phyloP scores from a whole-genome alignment of 2,329 filamentous ascomycete genomes.

The Calonectria fujianensis region DNA sequence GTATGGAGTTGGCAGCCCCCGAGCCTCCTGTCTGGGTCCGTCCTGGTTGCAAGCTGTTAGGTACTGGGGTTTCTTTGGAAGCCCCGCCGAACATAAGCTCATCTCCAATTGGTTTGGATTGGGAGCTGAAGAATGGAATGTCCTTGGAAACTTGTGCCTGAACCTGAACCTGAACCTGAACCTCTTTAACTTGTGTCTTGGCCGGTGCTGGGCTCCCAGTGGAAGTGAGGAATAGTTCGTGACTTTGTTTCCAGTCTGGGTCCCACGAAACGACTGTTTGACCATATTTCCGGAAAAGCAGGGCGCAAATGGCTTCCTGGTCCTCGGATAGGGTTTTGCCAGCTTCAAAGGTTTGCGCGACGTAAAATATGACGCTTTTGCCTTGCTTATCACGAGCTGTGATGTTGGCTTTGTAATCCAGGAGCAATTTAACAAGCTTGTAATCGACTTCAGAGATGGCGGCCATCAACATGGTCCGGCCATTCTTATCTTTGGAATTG shows the following conservation, averaged over 20 bases:
- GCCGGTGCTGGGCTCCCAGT: neutral
- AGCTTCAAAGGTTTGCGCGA: neutral
- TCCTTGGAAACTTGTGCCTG: neutral
- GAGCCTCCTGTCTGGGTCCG: neutral
- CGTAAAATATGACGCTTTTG: conserved; percentile 2
- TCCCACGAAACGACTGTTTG: conserved; percentile 19
- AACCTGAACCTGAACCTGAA: neutral
- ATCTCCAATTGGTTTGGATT: neutral
- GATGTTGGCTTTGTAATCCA: conserved; percentile 8
- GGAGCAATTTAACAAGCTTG: neutral
- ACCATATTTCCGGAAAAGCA: neutral
- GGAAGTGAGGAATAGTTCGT: neutral
- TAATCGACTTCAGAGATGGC: conserved; percentile 5
- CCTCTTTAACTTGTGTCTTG: neutral
- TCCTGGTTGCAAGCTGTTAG: neutral
- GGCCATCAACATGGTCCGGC: conserved; percentile 8
- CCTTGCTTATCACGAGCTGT: conserved; percentile 5
- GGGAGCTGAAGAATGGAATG: neutral
- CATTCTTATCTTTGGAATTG: conserved; percentile 3
- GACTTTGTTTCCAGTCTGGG: conserved; percentile 3
- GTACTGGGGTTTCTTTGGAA: neutral
- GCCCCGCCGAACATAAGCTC: conserved; percentile 1
- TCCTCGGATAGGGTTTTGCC: neutral
- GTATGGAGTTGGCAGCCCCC: neutral
- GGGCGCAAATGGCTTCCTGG: conserved; percentile 2